Evolutionary conservation across 306 rosid genomes (phyloP).

Genomic region (Lablab purpureus): DNA sequence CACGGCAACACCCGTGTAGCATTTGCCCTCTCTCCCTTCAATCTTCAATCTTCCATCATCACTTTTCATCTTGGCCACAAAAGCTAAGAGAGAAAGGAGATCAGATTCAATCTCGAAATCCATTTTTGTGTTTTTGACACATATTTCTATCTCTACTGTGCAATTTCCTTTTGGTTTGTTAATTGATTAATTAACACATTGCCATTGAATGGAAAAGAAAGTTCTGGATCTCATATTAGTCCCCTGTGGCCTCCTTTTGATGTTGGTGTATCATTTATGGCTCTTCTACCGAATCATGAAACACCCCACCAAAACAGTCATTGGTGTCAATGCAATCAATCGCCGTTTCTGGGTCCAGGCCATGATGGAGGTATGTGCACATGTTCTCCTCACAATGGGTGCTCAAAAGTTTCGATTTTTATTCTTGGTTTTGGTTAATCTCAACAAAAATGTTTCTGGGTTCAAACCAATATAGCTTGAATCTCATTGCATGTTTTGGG

Average conservation of each 20-base stretch:
- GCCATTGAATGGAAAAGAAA: conserved; percentile 59
- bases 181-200: background rate
- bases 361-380: conserved; percentile 82
- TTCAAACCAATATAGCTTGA: background rate
- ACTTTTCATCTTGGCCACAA: background rate
- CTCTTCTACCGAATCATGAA: conserved; percentile 61
- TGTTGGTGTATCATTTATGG: conserved; percentile 81
- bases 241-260: conserved; percentile 65
- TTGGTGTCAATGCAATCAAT: conserved; percentile 85
- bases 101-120: conserved; percentile 42
- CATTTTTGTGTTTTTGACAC: background rate
- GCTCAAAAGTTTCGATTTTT: background rate
- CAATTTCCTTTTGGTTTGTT: background rate
- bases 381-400: background rate
- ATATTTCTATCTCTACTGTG: background rate
- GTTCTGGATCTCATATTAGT: conserved; percentile 62
- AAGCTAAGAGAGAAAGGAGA: background rate
- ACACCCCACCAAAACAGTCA: conserved; percentile 73
- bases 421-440: background rate
- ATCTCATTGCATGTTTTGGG: background rate
- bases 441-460: background rate
- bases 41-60: conserved; percentile 7
- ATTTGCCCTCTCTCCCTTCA: conserved; percentile 18
- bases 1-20: conserved; percentile 41
- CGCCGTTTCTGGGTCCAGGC: conserved; percentile 91